Evolutionary conservation across 1,284 basidiomycete species (phyloP).

Genomic region (Ganoderma boninense): DNA sequence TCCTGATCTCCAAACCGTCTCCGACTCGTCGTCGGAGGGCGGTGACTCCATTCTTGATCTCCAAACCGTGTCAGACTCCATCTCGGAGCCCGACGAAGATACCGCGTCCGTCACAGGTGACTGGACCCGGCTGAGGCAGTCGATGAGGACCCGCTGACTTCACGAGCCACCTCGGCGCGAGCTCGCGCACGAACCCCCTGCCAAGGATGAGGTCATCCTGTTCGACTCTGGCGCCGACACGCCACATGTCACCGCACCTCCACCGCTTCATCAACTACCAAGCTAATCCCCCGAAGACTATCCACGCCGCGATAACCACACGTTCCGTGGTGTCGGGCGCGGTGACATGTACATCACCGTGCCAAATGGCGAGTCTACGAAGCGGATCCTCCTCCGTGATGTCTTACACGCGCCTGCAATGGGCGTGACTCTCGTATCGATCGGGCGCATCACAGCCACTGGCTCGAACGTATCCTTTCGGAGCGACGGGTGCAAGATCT

Average conservation of each 20-base stretch:
- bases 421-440: constrained; percentile 45
- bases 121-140: too few species aligned
- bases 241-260: constrained; percentile 51
- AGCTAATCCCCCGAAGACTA: constrained; percentile 29
- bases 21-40: neutral
- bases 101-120: too few species aligned
- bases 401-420: constrained; percentile 47
- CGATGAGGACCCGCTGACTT: neutral
- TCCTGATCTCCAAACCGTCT: too few species aligned
- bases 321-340: neutral
- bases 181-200: constrained; percentile 1
- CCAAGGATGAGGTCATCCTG: constrained; percentile 32
- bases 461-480: too few species aligned
- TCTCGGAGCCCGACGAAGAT: too few species aligned
- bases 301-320: neutral
- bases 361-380: constrained; percentile 42
- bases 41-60: constrained; percentile 29
- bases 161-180: neutral
- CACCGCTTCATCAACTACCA: constrained; percentile 42
- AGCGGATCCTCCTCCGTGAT: constrained; percentile 40
- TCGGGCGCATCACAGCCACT: constrained; percentile 37
- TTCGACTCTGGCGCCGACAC: constrained; percentile 49
- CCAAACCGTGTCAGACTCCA: constrained; percentile 8
- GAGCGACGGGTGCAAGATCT: constrained; percentile 17
- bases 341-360: constrained; percentile 37